Conservation (phyloP, 2,329 filamentous ascomycete species). For the Hypoxylon rubiginosum region DNA sequence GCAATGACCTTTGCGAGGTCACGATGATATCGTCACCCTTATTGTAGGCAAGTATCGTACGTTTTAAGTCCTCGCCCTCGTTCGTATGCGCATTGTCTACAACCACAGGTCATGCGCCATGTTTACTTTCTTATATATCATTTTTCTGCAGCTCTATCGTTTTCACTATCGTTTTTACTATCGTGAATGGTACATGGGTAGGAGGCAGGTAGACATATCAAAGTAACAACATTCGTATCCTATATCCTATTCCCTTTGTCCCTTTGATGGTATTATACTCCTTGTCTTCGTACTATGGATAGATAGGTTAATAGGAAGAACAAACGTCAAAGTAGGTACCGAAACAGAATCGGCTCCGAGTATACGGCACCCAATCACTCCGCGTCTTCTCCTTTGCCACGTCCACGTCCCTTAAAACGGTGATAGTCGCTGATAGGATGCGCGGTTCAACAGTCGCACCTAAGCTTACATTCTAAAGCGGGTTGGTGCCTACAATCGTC, state of each 20-base stretch:
- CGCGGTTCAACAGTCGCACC: background rate
- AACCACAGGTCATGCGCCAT: constrained; percentile 12
- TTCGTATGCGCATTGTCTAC: constrained; percentile 15
- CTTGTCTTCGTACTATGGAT: background rate
- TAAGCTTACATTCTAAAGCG: background rate
- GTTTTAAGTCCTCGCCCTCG: background rate
- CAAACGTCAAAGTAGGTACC: background rate
- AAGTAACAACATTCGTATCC: background rate
- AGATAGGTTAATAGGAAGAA: background rate
- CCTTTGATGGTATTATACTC: background rate
- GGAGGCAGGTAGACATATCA: background rate
- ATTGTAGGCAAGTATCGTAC: constrained; percentile 3
- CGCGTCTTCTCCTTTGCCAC: constrained; percentile 21
- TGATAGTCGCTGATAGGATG: constrained; percentile 6
- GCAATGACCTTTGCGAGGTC: background rate
- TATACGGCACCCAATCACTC: constrained; percentile 41
- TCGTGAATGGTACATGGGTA: no score
- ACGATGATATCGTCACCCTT: background rate
- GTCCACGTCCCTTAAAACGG: constrained; percentile 13
- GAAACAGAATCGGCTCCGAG: constrained; percentile 37
- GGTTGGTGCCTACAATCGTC: constrained; percentile 1
- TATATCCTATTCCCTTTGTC: background rate
- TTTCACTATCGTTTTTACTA: no score
- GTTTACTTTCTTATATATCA: background rate
- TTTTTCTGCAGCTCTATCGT: constrained; percentile 12